Evolutionary conservation across 768 basidiomycete genomes (phyloP).

Genomic region (Agaricus subrufescens): DNA sequence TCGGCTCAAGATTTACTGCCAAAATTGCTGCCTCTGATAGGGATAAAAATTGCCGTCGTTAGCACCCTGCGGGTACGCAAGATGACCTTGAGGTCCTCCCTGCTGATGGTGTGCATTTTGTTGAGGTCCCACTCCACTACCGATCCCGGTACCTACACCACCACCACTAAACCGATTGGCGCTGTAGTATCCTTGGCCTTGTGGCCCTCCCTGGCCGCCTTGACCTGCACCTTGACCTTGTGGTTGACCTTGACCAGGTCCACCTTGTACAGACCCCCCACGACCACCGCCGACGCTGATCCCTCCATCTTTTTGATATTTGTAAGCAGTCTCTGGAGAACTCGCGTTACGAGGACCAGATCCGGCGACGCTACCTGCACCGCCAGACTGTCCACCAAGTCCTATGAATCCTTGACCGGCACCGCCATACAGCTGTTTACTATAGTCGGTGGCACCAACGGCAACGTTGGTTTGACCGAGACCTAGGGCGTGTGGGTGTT

Average conservation of each 20-base stretch:
- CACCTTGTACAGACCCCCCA: slow-evolving; percentile 36
- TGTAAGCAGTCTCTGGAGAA: slow-evolving; percentile 73
- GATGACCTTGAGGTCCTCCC: slow-evolving; percentile 48
- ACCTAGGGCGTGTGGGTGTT: slow-evolving; percentile 44
- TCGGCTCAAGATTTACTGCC: slow-evolving; percentile 39
- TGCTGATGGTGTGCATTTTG: slow-evolving; percentile 38
- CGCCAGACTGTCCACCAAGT: slow-evolving; percentile 43
- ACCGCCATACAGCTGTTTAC: slow-evolving; percentile 43
- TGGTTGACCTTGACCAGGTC: slow-evolving; percentile 51
- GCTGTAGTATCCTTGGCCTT: slow-evolving; percentile 47
- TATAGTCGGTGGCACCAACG: slow-evolving; percentile 33
- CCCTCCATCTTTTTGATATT: slow-evolving; percentile 65
- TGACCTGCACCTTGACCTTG: slow-evolving; percentile 45
- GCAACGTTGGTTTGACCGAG: slow-evolving; percentile 35
- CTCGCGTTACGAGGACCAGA: slow-evolving; percentile 44
- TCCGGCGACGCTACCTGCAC: slow-evolving; percentile 30
- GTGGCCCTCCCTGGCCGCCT: slow-evolving; percentile 43
- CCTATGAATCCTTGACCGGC: slow-evolving; percentile 61
- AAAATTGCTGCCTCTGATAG: slow-evolving; percentile 66
- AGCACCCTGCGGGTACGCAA: slow-evolving; percentile 60
- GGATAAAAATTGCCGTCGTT: slow-evolving; percentile 68
- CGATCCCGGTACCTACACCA: slow-evolving; percentile 29
- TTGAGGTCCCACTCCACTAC: slow-evolving; percentile 34
- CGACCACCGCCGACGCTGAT: slow-evolving; percentile 42
- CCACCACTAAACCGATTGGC: slow-evolving; percentile 38